Base-by-base conservation (phyloP, 2,329 filamentous ascomycete genomes). In the Coleophoma cylindrospora region DNA sequence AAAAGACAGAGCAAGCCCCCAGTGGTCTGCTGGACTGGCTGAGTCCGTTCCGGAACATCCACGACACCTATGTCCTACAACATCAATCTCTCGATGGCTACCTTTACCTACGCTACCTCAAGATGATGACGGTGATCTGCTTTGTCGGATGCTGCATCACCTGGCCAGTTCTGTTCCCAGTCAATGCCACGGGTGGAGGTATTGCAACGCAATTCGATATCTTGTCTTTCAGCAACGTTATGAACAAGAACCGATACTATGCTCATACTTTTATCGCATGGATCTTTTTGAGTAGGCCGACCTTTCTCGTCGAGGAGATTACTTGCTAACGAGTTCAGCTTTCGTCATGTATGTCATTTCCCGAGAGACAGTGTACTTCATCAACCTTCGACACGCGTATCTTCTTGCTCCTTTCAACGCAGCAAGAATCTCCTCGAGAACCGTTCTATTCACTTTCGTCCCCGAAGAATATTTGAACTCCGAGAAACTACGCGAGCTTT, bases 61-160 rank as follows among this genome's bases (percentile, higher is more conserved):
- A 77, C 1, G 91, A 97, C 64, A 83, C 84, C 48, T 89, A 89
- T 63, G 81, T 91, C 17, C 79, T 97, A 22, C 87, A 92, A 59
- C 90, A 96, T 71, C 89, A 92, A 65, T 94, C 90, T 0, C 80
- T 97, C 53, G 92, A 97, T 66, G 87, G 87, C 34, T 97, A 92
- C 67, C 83, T 97, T 48, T 90, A 95, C 66, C 75, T 97, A 21
- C 89, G 92, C 34, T 95, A 91, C 62, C 71, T 97, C 56, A 89
- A 91, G 64, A 85, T 94, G 46, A 71, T 86, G 37, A 80, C 84
- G 47, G 75, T 86, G 54, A 86, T 95, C 57, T 91, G 86, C 67
- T 79, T 96, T 44, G 84, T 91, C 13, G 94, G 94, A 50, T 89
- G 84, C 61, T 73, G 78, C 58, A 83, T 97, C 52, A 91, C 89